phyloP scores from a whole-genome alignment of 1,284 basidiomycete species.

The Afroboletus lepidellus region DNA sequence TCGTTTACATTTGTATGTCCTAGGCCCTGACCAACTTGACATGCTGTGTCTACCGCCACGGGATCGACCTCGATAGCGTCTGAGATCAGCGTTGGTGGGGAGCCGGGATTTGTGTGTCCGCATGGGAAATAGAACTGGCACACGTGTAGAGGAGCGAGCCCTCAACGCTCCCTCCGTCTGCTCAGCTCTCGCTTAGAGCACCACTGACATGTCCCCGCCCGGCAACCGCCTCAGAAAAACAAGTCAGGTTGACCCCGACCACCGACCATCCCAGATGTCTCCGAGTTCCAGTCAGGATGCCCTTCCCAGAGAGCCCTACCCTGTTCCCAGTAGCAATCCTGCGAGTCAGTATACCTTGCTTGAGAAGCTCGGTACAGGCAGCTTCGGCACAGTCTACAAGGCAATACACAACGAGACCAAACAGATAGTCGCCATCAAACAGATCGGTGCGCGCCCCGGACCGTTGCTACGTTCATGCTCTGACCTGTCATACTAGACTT shows the following conservation, averaged over 20 bases:
- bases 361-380: constrained; percentile 96
- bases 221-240: constrained; percentile 46
- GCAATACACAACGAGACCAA: constrained; percentile 92
- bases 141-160: constrained; percentile 30
- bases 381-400: constrained; percentile 96
- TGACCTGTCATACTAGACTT: constrained; percentile 50
- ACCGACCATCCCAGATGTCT: constrained; percentile 49
- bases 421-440: constrained; percentile 96
- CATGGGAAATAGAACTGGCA: constrained; percentile 10
- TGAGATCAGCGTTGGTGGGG: background rate
- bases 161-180: constrained; percentile 2
- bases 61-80: constrained; percentile 12
- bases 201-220: constrained; percentile 40
- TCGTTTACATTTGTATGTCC: constrained; percentile 43
- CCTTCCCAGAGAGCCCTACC: constrained; percentile 54
- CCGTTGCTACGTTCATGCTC: background rate
- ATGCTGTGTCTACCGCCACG: constrained; percentile 29
- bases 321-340: constrained; percentile 73
- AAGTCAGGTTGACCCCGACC: constrained; percentile 41
- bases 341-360: constrained; percentile 88
- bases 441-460: constrained; percentile 70
- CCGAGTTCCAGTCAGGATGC: constrained; percentile 40
- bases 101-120: background rate
- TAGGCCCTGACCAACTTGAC: constrained; percentile 38
- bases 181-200: constrained; percentile 24